Conservation (phyloP, 352 stramenopile genomes). For the Globisporangium solare region DNA sequence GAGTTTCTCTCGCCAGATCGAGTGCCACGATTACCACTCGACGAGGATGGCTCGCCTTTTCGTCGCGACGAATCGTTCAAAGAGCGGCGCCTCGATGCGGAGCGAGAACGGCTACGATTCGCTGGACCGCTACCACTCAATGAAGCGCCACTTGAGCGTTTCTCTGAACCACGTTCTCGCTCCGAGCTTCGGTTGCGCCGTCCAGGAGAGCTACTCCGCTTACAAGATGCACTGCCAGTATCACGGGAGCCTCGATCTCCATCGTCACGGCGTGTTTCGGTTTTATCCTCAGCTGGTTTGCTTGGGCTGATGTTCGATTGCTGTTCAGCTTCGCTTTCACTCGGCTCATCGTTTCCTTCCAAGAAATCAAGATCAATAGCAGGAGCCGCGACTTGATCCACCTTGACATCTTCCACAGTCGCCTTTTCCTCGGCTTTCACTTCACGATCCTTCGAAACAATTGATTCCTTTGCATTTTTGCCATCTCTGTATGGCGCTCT, state of each 20-base stretch:
- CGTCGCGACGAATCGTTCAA: constrained; percentile 25
- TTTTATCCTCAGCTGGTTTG: neutral
- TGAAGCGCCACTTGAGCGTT: too few relatives aligned
- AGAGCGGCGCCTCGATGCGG: constrained; percentile 37
- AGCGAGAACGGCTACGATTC: constrained; percentile 23
- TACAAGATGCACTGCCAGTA: constrained; percentile 4
- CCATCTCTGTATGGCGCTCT: constrained; percentile 7
- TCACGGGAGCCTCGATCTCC: neutral
- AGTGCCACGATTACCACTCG: constrained; percentile 12
- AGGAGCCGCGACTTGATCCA: constrained; percentile 70
- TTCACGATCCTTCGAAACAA: constrained; percentile 13
- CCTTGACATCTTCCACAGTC: constrained; percentile 66
- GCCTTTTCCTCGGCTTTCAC: constrained; percentile 16
- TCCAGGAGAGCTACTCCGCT: constrained; percentile 1
- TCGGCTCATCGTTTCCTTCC: constrained; percentile 41
- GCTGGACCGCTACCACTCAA: neutral
- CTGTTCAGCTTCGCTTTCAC: constrained; percentile 38
- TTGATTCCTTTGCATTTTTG: neutral
- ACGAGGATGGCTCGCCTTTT: constrained; percentile 17
- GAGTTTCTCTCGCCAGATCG: constrained; percentile 12
- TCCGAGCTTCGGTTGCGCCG: constrained; percentile 15
- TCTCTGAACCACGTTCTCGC: constrained; percentile 8
- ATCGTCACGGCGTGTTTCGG: neutral
- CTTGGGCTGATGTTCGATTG: neutral
- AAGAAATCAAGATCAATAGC: constrained; percentile 85